Conservation (phyloP, 495 filamentous ascomycete genomes). For the Trichocladium uniseriatum region DNA sequence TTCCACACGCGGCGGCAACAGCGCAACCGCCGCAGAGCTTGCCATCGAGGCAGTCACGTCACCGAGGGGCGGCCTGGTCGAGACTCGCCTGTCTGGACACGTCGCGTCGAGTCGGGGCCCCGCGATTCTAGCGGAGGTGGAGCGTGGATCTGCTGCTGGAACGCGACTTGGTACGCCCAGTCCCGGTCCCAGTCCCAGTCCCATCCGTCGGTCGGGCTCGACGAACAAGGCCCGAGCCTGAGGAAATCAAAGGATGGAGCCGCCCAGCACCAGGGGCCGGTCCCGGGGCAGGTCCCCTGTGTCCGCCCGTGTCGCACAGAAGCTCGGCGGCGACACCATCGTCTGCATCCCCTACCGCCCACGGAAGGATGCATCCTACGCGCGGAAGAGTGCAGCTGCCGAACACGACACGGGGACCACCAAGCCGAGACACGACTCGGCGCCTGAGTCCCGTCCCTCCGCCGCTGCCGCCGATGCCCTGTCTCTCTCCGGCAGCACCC, state of each 20-base stretch:
- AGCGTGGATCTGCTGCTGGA: neutral
- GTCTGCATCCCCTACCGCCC: slow-evolving; percentile 19
- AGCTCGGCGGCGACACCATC: slow-evolving; percentile 17
- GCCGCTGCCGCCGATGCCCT: slow-evolving; percentile 16
- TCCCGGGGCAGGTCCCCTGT: slow-evolving; percentile 18
- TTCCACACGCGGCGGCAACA: neutral
- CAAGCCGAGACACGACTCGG: neutral
- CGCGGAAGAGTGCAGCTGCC: slow-evolving; percentile 17
- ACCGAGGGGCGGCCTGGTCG: too few species aligned
- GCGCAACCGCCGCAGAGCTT: neutral
- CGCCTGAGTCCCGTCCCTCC: slow-evolving; percentile 1
- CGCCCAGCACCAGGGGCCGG: neutral
- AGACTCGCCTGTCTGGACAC: slow-evolving; percentile 7
- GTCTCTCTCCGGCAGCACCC: slow-evolving; percentile 22
- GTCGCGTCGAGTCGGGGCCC: neutral
- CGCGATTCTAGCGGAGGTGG: slow-evolving; percentile 2
- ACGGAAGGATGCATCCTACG: slow-evolving; percentile 14
- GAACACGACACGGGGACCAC: slow-evolving; percentile 2
- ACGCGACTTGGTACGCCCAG: neutral
- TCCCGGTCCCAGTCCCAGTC: too few species aligned
- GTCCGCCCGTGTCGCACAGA: slow-evolving; percentile 24
- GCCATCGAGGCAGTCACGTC: neutral
- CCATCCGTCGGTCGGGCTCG: too few species aligned
- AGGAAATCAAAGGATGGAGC: slow-evolving; percentile 20
- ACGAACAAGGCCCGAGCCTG: neutral